These are phyloP conservation scores for Kluyveromyces aestuarii DNA, from an alignment of 805 yeast genomes.

Conservation along the genomic window DNA sequence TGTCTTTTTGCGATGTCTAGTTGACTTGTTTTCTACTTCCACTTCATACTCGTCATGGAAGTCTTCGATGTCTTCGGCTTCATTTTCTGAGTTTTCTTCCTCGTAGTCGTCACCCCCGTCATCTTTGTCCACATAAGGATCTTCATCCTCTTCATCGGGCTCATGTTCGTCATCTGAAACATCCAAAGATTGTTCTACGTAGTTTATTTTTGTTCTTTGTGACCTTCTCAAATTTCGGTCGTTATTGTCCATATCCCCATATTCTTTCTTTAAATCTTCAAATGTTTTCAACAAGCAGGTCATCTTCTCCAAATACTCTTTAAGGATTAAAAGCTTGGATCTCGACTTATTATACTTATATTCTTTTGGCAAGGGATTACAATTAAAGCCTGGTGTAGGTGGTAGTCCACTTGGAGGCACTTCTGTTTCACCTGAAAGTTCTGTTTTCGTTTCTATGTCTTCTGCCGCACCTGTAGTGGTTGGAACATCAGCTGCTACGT, in stretches of 20 bases:
- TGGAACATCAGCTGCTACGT: neutral
- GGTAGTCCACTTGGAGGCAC: neutral
- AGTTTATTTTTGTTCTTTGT: slow-evolving; percentile 16
- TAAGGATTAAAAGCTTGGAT: slow-evolving; percentile 12
- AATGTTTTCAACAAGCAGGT: slow-evolving; percentile 45
- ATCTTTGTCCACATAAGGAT: slow-evolving; percentile 9
- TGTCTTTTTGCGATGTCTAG: neutral
- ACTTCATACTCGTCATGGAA: slow-evolving; percentile 4
- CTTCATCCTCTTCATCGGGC: slow-evolving; percentile 9
- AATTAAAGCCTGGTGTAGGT: slow-evolving; percentile 5
- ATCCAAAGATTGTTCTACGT: slow-evolving; percentile 7
- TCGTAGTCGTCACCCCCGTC: slow-evolving; percentile 7
- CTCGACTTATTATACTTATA: slow-evolving; percentile 17
- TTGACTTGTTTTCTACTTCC: slow-evolving; percentile 1
- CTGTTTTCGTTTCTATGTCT: neutral
- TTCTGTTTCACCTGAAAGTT: neutral
- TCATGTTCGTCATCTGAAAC: slow-evolving; percentile 9
- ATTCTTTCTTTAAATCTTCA: slow-evolving; percentile 55
- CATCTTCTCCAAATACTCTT: slow-evolving; percentile 14
- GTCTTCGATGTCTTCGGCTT: slow-evolving; percentile 6
- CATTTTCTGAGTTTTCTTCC: slow-evolving; percentile 5
- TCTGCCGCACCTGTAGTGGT: too few species aligned
- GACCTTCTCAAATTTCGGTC: slow-evolving; percentile 23
- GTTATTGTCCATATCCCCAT: slow-evolving; percentile 28
- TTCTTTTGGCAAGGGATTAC: slow-evolving; percentile 18